These are phyloP conservation scores for Hemileia vastatrix DNA, from an alignment of 1,284 basidiomycete genomes.

Conservation along the genomic window DNA sequence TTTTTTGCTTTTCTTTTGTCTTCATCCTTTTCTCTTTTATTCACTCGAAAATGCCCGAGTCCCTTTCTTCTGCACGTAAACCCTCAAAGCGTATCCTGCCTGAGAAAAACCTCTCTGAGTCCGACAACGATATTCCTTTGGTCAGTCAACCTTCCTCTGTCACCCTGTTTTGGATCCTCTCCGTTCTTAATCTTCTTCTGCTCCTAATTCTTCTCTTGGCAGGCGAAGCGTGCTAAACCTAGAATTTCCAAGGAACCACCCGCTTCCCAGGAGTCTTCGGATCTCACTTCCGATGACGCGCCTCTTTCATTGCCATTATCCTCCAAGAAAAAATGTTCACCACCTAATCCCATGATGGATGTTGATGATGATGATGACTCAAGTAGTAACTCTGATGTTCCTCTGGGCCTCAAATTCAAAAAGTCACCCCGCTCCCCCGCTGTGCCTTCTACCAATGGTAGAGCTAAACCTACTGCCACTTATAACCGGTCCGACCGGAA, in stretches of 20 bases:
- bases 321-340: no score
- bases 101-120: not conserved
- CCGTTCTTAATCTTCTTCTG: not conserved
- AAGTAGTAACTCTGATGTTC: no score
- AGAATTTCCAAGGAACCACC: not conserved
- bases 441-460: no score
- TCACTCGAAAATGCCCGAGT: no score
- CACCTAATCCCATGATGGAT: no score
- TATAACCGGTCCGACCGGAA: not conserved
- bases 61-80: no score
- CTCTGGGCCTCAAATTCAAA: no score
- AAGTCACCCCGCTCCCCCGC: no score
- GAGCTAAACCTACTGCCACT: not conserved
- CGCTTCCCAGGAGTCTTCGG: not conserved
- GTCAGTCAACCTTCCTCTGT: not conserved
- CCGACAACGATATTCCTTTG: conserved; percentile 3
- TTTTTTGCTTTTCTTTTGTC: no score
- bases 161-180: not conserved
- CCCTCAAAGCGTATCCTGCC: not conserved
- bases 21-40: no score
- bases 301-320: not conserved
- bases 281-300: not conserved
- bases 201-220: not conserved
- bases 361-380: no score
- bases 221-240: no score